phyloP scores from a whole-genome alignment of 345 rosid species.

The Gynandropsis gynandra region DNA sequence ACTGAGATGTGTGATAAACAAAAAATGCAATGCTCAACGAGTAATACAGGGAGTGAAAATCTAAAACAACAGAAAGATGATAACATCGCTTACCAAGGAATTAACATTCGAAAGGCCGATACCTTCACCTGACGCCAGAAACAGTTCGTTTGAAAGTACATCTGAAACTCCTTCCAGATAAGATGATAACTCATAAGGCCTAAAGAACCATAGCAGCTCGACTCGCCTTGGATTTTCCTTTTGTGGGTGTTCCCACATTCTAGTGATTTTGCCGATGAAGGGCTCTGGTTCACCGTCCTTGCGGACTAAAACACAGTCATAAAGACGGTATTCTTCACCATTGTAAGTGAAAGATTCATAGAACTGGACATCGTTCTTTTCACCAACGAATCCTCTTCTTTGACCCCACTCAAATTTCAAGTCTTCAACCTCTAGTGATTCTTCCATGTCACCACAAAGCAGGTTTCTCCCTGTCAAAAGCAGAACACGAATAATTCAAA shows the following conservation, averaged over 20 bases:
- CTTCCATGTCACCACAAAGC: slow-evolving; percentile 43
- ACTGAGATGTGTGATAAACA: neutral
- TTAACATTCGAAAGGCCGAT: slow-evolving; percentile 57
- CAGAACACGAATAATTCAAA: neutral
- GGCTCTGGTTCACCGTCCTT: slow-evolving; percentile 45
- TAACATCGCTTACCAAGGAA: slow-evolving; percentile 55
- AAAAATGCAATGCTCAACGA: slow-evolving; percentile 8
- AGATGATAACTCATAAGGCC: slow-evolving; percentile 48
- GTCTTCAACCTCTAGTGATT: slow-evolving; percentile 28
- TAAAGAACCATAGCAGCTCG: slow-evolving; percentile 78
- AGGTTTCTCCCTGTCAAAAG: slow-evolving; percentile 9
- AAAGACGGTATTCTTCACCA: slow-evolving; percentile 56
- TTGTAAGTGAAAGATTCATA: slow-evolving; percentile 69
- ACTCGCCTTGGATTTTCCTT: slow-evolving; percentile 31
- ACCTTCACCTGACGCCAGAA: slow-evolving; percentile 86
- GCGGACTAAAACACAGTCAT: slow-evolving; percentile 55
- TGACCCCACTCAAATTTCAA: slow-evolving; percentile 71
- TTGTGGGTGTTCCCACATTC: slow-evolving; percentile 56
- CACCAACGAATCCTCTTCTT: slow-evolving; percentile 51
- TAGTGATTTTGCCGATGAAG: slow-evolving; percentile 57
- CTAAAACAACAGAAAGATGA: neutral
- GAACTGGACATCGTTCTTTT: slow-evolving; percentile 49
- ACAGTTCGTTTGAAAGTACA: slow-evolving; percentile 48
- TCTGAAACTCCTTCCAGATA: slow-evolving; percentile 34
- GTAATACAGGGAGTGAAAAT: slow-evolving; percentile 1